Evolutionary conservation across 768 basidiomycete genomes (phyloP), one percentile per base, ranked within the genome.

Genomic region (Tylopilus rubrobrunneus): DNA sequence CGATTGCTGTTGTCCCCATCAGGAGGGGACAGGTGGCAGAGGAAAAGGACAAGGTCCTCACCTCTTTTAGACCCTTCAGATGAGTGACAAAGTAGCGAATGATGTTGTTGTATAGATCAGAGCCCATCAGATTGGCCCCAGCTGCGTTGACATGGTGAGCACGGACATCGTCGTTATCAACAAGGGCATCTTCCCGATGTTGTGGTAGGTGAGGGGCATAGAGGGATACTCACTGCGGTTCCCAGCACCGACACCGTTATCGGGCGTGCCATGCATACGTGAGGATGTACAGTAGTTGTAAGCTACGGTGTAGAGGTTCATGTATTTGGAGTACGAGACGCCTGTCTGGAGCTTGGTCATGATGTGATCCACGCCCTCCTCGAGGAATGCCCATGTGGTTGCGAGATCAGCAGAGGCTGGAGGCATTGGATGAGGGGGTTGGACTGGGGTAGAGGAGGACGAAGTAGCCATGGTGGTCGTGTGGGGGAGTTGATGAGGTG

Each of bases 231-330:
- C 65, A 89, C 87, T 84, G 66, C 87, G 78, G 61, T 69, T 74
- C 5, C 75, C 71, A 17, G 72, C 55, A 10, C 71, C 67, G 3
- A 69, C 61, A 23, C 51, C 28, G n/a, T 64, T 63, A 25, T 75
- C 71, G 19, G 75, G 72, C 23, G 66, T 73, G 45, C 78, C 77
- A 63, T 80, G 82, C 85, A 87, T 87, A 70, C 85, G 86, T 4
- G 88, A 89, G 28, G 88, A 89, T 27, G 92, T 98, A 67, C 97
- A 99, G 70, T 96, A 98, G 76, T 98, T 98, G 78, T 99, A 98
- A 9, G 92, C 89, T 49, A 93, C 91, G 23, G 94, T 96, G 73
- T 98, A 93, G 55, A 85, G 76, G 58, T 70, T 80, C 91, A 88
- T 92, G 69, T 92, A 92, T 78, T 84, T 91, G 56, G 88, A 87